Conservation (phyloP, 2,329 filamentous ascomycete species). For the Neodidymelliopsis sp. region DNA sequence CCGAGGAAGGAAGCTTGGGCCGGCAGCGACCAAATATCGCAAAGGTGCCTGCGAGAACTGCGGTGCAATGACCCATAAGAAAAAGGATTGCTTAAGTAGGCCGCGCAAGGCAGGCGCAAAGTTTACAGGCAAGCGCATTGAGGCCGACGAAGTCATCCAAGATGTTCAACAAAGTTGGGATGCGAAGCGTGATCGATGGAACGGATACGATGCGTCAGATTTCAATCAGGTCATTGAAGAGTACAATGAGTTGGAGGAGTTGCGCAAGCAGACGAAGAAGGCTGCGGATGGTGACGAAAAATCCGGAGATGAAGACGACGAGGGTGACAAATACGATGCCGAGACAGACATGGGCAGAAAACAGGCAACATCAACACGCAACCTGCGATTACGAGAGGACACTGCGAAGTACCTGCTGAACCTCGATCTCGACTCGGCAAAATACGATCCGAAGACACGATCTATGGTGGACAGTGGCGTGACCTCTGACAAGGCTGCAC, state of each 20-base stretch:
- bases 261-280: constrained; percentile 62
- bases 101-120: constrained; percentile 89
- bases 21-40: constrained; percentile 93
- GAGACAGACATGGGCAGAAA: constrained; percentile 97
- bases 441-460: constrained; percentile 96
- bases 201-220: constrained; percentile 91
- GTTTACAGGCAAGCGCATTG: constrained; percentile 91
- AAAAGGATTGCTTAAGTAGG: constrained; percentile 88
- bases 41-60: constrained; percentile 99
- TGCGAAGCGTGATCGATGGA: constrained; percentile 97
- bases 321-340: constrained; percentile 78
- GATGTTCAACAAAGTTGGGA: constrained; percentile 93
- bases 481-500: constrained; percentile 78
- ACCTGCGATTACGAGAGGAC: constrained; percentile 91
- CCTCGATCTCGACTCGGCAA: constrained; percentile 92
- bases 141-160: constrained; percentile 87
- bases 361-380: constrained; percentile 87
- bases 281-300: constrained; percentile 53
- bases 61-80: constrained; percentile 95
- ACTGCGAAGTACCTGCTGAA: constrained; percentile 97
- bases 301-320: constrained; percentile 58
- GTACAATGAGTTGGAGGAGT: constrained; percentile 83
- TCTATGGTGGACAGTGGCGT: constrained; percentile 88
- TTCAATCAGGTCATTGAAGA: constrained; percentile 89
- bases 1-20: constrained; percentile 81